A percentile compares a stretch with the other conserved stretches of the same genome.
These are phyloP conservation scores for Malus hybrid DNA, from an alignment of 331 rosid genomes.

Conservation along the genomic window DNA sequence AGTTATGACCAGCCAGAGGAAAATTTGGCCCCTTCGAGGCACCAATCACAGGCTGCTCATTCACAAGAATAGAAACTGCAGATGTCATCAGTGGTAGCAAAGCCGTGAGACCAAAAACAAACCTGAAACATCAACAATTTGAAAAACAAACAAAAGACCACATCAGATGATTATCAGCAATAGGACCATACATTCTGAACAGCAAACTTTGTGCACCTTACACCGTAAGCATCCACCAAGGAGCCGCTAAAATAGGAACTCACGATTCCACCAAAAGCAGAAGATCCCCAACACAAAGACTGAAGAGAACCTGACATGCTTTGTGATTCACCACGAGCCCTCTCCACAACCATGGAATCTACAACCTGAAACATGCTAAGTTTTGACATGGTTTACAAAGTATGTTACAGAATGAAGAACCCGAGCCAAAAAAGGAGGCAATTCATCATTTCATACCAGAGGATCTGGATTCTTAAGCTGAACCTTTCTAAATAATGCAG, in stretches of 20 bases:
- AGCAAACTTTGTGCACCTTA: constrained; percentile 46
- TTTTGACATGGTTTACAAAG: constrained; percentile 22
- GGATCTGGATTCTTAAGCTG: neutral
- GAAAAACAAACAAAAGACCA: neutral
- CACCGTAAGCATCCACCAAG: constrained; percentile 75
- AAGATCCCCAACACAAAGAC: constrained; percentile 98
- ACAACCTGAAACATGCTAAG: constrained; percentile 71
- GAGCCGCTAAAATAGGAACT: constrained; percentile 96
- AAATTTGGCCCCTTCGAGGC: constrained; percentile 37
- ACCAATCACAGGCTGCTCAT: constrained; percentile 53
- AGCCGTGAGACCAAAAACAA: constrained; percentile 90
- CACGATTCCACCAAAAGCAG: constrained; percentile 96
- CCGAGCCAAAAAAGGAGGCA: constrained; percentile 2
- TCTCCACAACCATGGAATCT: constrained; percentile 99
- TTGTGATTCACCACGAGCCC: constrained; percentile 99
- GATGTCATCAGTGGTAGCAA: constrained; percentile 85
- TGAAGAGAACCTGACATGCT: constrained; percentile 96
- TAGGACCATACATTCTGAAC: constrained; percentile 4
- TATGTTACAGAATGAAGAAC: constrained; percentile 8
- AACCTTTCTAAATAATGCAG: neutral
- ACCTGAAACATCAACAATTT: constrained; percentile 45
- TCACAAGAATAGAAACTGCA: constrained; percentile 90
- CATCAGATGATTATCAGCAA: neutral
- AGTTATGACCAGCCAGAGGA: constrained; percentile 30
- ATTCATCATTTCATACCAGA: neutral